These are phyloP conservation scores for Suillus variegatus DNA, from an alignment of 768 basidiomycete species.

Conservation along the genomic window DNA sequence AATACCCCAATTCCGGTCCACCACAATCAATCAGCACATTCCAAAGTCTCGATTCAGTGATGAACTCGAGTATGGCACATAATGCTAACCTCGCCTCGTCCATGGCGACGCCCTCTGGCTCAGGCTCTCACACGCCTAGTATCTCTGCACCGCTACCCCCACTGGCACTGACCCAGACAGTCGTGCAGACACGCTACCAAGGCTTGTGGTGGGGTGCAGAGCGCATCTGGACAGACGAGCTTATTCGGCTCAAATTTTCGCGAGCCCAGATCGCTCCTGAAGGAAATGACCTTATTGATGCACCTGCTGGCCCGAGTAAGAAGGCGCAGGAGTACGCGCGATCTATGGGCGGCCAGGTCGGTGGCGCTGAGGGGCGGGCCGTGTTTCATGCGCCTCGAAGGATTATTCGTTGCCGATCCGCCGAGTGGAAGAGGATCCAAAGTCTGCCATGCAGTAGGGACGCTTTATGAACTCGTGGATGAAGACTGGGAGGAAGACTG, in stretches of 20 bases:
- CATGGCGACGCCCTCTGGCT: background rate
- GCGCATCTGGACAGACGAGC: constrained; percentile 84
- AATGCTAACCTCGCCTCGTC: constrained; percentile 35
- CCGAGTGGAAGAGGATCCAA: constrained; percentile 41
- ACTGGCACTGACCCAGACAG: constrained; percentile 28
- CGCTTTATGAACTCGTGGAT: constrained; percentile 79
- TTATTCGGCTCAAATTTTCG: constrained; percentile 75
- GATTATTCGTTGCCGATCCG: constrained; percentile 63
- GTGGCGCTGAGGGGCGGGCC: constrained; percentile 62
- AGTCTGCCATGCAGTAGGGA: constrained; percentile 71
- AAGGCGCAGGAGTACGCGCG: constrained; percentile 31
- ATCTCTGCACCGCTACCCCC: constrained; percentile 18
- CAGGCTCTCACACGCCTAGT: constrained; percentile 13
- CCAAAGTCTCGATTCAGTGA: constrained; percentile 44
- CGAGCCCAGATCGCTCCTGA: constrained; percentile 66
- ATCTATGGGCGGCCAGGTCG: constrained; percentile 19
- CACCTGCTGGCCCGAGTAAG: constrained; percentile 59
- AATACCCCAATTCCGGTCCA: background rate
- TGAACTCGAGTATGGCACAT: constrained; percentile 46
- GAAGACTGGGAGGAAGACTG: constrained; percentile 60
- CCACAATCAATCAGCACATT: constrained; percentile 7
- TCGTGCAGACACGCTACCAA: constrained; percentile 64
- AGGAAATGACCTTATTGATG: constrained; percentile 58
- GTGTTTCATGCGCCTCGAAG: constrained; percentile 75
- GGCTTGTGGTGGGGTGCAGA: constrained; percentile 92